Evolutionary conservation across 1,284 basidiomycete genomes (phyloP), one percentile per base, ranked within the genome.

Genomic region (Trametes pubescens): DNA sequence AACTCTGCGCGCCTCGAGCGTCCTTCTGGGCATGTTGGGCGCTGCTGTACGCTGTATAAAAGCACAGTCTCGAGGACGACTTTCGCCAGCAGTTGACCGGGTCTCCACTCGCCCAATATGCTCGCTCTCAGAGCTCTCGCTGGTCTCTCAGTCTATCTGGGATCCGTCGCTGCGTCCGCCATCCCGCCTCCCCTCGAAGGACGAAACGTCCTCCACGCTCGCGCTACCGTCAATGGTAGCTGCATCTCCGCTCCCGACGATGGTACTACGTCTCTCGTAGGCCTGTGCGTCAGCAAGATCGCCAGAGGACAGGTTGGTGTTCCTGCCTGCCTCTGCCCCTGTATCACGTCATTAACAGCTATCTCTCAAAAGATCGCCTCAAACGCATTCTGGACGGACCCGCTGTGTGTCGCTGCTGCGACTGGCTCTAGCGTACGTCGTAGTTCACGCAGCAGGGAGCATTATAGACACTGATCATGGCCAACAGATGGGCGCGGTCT

Each of bases 221-320:
- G 47, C 47, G 54, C 54, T n/a, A 18, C 49, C 14, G 51, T 56
- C 0, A 54, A 54, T 21, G 61, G 61, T n/a, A 58, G 56, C 13
- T 63, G 61, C 29, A 58, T 63, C 43, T 63, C 61, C 11, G 61
- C 51, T 16, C 61, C 61, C 8, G 61, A 63, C 29, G 53, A 32
- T 6, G 21, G 51, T 4, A 58, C 56, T 18, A 44, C 57, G 8
- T 49, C 61, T 2, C 56, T 63, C 43, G 56, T 63, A 2, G 61
- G 61, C 16, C 24, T 63, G 1, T 58, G 61, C 35, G 61, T 63
- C 1, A 29, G 40, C 6, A 44, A 49, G 16, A 54, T 63, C 29
- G 56, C 43, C 8, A 32, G 51, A 1, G 61, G 61, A 40, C 35
- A 40, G 56, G 61, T 62, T 2, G 8, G 44, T 48, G 7, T 26